Conservation (phyloP, 208 protist genomes). For the Leptomonas pyrrhocoris region DNA sequence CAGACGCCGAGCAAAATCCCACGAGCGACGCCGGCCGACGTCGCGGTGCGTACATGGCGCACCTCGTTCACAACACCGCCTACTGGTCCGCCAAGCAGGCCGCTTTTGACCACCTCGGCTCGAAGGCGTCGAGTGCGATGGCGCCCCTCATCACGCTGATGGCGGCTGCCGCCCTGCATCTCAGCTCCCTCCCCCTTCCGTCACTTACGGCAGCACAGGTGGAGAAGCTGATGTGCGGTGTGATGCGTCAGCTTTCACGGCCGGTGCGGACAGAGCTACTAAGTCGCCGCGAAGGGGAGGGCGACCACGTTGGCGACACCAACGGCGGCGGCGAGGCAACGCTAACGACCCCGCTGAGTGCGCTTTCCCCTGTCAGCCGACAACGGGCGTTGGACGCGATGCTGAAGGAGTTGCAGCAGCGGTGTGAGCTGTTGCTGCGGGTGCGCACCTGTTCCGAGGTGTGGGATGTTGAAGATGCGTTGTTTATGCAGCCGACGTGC, state of each 20-base stretch:
- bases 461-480: constrained; percentile 25
- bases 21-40: background rate
- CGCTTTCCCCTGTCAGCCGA: constrained; percentile 1
- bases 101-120: constrained; percentile 29
- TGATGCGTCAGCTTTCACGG: constrained; percentile 26
- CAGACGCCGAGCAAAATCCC: background rate
- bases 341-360: background rate
- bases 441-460: constrained; percentile 32
- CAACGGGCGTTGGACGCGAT: constrained; percentile 6
- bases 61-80: constrained; percentile 25
- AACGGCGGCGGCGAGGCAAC: background rate
- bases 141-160: constrained; percentile 30
- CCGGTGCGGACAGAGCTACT: constrained; percentile 33
- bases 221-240: constrained; percentile 18
- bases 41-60: constrained; percentile 10
- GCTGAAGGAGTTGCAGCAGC: constrained; percentile 26
- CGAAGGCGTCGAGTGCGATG: constrained; percentile 18
- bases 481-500: constrained; percentile 16
- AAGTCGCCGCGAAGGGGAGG: constrained; percentile 17
- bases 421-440: constrained; percentile 31
- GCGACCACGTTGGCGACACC: background rate
- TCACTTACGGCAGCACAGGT: constrained; percentile 11
- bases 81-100: constrained; percentile 35
- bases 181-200: constrained; percentile 29
- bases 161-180: constrained; percentile 36